Evolutionary conservation across 2,329 filamentous ascomycete species (phyloP).

Genomic region (Colletotrichum sp.): DNA sequence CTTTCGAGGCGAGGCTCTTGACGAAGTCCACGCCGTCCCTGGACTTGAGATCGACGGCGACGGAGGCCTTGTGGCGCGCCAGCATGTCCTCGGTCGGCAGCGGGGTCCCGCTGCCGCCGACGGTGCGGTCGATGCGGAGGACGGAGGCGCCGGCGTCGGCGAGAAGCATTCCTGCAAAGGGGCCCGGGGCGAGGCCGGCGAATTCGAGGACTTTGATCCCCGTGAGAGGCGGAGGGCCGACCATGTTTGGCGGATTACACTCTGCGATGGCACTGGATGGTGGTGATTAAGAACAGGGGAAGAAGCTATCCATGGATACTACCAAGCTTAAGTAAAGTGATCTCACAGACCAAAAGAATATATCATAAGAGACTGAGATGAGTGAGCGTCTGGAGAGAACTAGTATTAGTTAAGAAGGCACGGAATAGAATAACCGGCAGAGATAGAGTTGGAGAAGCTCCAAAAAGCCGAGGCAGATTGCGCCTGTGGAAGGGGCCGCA

Average conservation of each 20-base stretch:
- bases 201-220: constrained; percentile 64
- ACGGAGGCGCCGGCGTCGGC: constrained; percentile 89
- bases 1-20: constrained; percentile 62
- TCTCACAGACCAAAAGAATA: not conserved
- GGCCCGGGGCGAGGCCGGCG: constrained; percentile 70
- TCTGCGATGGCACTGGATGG: not conserved
- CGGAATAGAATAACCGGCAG: not conserved
- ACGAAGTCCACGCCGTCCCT: constrained; percentile 67
- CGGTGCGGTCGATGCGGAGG: constrained; percentile 79
- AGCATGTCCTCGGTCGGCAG: constrained; percentile 72
- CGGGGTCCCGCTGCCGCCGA: constrained; percentile 39
- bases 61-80: constrained; percentile 79
- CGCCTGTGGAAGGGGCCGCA: not conserved
- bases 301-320: not conserved
- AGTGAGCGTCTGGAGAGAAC: not conserved
- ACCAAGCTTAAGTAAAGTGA: not conserved
- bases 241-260: constrained; percentile 32
- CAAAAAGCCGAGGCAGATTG: constrained; percentile 16
- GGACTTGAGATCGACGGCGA: constrained; percentile 80
- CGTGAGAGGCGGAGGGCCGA: constrained; percentile 44
- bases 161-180: constrained; percentile 87
- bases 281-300: not conserved
- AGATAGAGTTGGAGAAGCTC: constrained; percentile 11
- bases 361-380: not conserved
- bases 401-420: not conserved